Percentiles rank a stretch among this genome's conserved stretches.
These are phyloP conservation scores for Podochytrium sp. DNA, from an alignment of 192 early-diverging fungal species.

Conservation along the genomic window DNA sequence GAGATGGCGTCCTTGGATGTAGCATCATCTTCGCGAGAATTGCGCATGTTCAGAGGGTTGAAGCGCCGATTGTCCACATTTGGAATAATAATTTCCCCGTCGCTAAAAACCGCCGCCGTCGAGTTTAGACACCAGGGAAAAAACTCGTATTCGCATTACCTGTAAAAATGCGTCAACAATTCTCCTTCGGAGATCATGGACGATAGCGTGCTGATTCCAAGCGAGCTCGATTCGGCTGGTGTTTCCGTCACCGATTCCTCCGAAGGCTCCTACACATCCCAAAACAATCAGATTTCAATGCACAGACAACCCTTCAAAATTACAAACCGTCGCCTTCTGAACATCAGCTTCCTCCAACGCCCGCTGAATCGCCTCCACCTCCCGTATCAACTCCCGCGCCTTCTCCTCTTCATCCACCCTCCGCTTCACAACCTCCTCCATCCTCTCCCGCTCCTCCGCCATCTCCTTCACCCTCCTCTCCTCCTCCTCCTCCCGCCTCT, in stretches of 20 bases:
- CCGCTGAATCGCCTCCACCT: not conserved
- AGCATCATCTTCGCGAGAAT: slow-evolving; percentile 11
- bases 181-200: slow-evolving; percentile 38
- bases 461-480: not conserved
- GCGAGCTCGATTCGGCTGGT: slow-evolving; percentile 20
- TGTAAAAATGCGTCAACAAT: slow-evolving; percentile 36
- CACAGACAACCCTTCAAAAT: not conserved
- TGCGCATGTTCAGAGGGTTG: not conserved
- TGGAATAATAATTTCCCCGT: slow-evolving; percentile 27
- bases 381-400: not conserved
- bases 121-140: not conserved
- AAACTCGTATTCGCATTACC: slow-evolving; percentile 10
- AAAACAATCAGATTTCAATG: not conserved
- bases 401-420: not conserved
- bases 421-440: not conserved
- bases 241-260: not conserved
- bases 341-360: not conserved
- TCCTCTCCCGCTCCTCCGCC: not conserved
- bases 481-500: slow-evolving; percentile 2
- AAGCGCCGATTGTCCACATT: not conserved
- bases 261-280: not conserved
- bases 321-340: too few species aligned
- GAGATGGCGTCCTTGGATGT: slow-evolving; percentile 1
- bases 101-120: not conserved
- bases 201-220: slow-evolving; percentile 32